A percentile compares a stretch with the other conserved stretches of the same genome.
Evolutionary conservation across 2,329 filamentous ascomycete species (phyloP).

Genomic region (Penicillium expansum): DNA sequence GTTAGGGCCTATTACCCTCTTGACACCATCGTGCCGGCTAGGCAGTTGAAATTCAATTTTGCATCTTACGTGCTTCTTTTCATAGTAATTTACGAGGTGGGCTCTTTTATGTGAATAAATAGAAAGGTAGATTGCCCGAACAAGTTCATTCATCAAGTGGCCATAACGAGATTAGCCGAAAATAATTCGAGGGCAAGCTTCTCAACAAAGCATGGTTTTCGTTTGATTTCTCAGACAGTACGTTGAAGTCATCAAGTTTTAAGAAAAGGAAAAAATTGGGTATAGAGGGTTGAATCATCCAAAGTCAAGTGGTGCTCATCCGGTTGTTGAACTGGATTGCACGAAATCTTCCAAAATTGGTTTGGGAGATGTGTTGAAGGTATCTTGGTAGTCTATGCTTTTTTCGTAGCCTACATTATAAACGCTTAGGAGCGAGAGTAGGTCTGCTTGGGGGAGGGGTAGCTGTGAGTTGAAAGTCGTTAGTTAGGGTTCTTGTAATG

Average conservation of each 20-base stretch:
- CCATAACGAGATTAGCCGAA: slow-evolving; percentile 1
- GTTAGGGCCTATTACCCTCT: background rate
- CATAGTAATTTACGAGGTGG: slow-evolving; percentile 10
- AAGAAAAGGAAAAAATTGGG: slow-evolving; percentile 29
- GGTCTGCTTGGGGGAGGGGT: slow-evolving; percentile 77
- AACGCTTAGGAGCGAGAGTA: slow-evolving; percentile 51
- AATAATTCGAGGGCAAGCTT: slow-evolving; percentile 2
- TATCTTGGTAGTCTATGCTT: slow-evolving; percentile 21
- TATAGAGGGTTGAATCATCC: slow-evolving; percentile 46
- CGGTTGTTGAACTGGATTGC: slow-evolving; percentile 15
- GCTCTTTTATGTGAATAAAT: background rate
- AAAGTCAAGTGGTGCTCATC: slow-evolving; percentile 21
- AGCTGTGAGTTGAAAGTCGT: slow-evolving; percentile 50
- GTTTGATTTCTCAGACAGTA: slow-evolving; percentile 17
- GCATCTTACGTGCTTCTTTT: slow-evolving; percentile 1
- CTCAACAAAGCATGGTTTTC: background rate
- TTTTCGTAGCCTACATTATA: slow-evolving; percentile 5
- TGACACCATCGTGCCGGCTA: background rate
- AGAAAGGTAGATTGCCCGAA: slow-evolving; percentile 1
- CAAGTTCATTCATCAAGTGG: slow-evolving; percentile 15
- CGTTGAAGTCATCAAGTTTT: slow-evolving; percentile 30
- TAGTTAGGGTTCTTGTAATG: slow-evolving; percentile 6
- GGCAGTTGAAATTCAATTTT: slow-evolving; percentile 13
- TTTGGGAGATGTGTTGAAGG: slow-evolving; percentile 25
- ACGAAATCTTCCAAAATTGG: slow-evolving; percentile 14